Conservation (phyloP, 2,329 filamentous ascomycete genomes). For the Epichloe gansuensis region DNA sequence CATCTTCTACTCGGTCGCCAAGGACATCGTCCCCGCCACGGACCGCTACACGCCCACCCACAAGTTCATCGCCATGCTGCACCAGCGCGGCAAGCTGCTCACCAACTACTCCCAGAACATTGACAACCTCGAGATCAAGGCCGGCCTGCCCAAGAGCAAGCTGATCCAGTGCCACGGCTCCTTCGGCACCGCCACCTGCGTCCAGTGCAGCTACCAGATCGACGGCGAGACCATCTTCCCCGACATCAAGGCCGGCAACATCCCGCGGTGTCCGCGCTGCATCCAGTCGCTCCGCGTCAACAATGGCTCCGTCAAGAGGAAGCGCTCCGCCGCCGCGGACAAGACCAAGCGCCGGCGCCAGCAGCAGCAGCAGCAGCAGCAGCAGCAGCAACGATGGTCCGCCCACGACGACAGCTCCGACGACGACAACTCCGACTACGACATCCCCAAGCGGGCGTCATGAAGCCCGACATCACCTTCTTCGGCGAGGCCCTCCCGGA, state of each 20-base stretch:
- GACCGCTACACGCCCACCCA: slow-evolving; percentile 84
- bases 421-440: slow-evolving; percentile 36
- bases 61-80: slow-evolving; percentile 80
- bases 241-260: slow-evolving; percentile 61
- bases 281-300: slow-evolving; percentile 34
- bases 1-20: slow-evolving; percentile 85
- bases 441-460: slow-evolving; percentile 59
- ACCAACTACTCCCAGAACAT: slow-evolving; percentile 99
- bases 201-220: slow-evolving; percentile 66
- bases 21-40: slow-evolving; percentile 74
- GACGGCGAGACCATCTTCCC: slow-evolving; percentile 66
- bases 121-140: slow-evolving; percentile 84
- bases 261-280: slow-evolving; percentile 70
- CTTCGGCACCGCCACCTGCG: slow-evolving; percentile 83
- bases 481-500: slow-evolving; percentile 86
- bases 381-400: slow-evolving; percentile 14
- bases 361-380: not conserved
- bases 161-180: slow-evolving; percentile 94
- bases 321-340: slow-evolving; percentile 27
- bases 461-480: slow-evolving; percentile 98
- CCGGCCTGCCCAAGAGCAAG: slow-evolving; percentile 69
- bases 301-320: slow-evolving; percentile 22
- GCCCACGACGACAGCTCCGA: slow-evolving; percentile 30
- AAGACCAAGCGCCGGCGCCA: slow-evolving; percentile 15
- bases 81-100: slow-evolving; percentile 77